A percentile compares a stretch with the other conserved stretches of the same genome.
These are phyloP conservation scores for Penicillium brevicompactum DNA, from an alignment of 2,329 filamentous ascomycete species.

Conservation along the genomic window DNA sequence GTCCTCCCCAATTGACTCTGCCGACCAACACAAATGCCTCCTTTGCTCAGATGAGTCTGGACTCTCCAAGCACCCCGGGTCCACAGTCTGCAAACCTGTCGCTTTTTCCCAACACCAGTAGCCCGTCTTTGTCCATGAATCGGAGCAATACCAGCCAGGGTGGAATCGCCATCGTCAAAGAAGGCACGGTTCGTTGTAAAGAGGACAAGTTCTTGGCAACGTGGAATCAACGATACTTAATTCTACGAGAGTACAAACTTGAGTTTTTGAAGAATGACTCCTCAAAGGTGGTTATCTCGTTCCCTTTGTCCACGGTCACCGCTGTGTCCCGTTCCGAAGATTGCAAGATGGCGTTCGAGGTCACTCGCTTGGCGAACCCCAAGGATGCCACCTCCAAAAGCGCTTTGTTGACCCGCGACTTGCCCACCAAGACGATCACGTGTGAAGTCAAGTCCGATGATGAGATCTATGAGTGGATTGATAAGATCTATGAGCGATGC, in stretches of 20 bases:
- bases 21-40: conserved; percentile 73
- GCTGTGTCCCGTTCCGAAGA: conserved; percentile 90
- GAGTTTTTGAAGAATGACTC: conserved; percentile 94
- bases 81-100: conserved; percentile 53
- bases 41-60: conserved; percentile 67
- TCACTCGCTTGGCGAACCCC: conserved; percentile 68
- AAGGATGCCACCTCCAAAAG: conserved; percentile 66
- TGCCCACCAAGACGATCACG: conserved; percentile 78
- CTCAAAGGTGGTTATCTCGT: conserved; percentile 82
- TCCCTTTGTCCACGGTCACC: conserved; percentile 83
- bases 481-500: conserved; percentile 94
- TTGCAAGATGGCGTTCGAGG: conserved; percentile 89
- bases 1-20: conserved; percentile 72
- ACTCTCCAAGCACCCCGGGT: conserved; percentile 61
- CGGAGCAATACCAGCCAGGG: conserved; percentile 63
- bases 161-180: conserved; percentile 74
- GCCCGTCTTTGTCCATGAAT: conserved; percentile 66
- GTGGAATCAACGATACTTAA: conserved; percentile 91
- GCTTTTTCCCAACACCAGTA: conserved; percentile 69
- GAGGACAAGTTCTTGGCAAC: conserved; percentile 77
- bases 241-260: conserved; percentile 87
- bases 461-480: conserved; percentile 98
- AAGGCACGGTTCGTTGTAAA: conserved; percentile 62
- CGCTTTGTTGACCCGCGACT: conserved; percentile 76
- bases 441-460: conserved; percentile 95